Conservation (phyloP, 2,329 filamentous ascomycete species). For the Orbilia javanica region DNA sequence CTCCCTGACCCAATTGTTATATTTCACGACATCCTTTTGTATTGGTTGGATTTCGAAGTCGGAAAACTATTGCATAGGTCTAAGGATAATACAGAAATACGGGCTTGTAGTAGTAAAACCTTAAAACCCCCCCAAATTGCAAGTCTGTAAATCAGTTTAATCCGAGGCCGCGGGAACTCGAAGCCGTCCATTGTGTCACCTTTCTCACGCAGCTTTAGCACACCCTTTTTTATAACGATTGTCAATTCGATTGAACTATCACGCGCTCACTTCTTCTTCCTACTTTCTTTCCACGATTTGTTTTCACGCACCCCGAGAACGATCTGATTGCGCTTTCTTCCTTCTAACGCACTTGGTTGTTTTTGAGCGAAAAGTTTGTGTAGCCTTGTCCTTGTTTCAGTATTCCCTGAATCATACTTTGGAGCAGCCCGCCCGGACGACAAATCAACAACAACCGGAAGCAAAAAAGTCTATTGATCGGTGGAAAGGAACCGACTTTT, state of each 20-base stretch:
- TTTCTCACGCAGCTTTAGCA: constrained; percentile 4
- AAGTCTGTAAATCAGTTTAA: constrained; percentile 48
- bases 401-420: constrained; percentile 39
- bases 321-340: constrained; percentile 34
- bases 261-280: constrained; percentile 18
- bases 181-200: constrained; percentile 19
- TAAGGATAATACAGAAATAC: constrained; percentile 43
- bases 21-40: constrained; percentile 50
- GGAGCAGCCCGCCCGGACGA: constrained; percentile 21
- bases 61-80: constrained; percentile 16
- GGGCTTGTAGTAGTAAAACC: constrained; percentile 52
- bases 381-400: constrained; percentile 56
- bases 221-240: constrained; percentile 16
- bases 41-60: constrained; percentile 41
- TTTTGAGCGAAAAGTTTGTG: constrained; percentile 54
- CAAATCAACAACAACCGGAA: constrained; percentile 30
- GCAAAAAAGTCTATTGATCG: constrained; percentile 14
- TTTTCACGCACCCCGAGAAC: constrained; percentile 39
- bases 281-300: constrained; percentile 35
- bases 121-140: constrained; percentile 24
- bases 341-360: constrained; percentile 42
- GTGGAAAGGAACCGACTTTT: constrained; percentile 17
- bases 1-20: constrained; percentile 26
- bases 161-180: constrained; percentile 26
- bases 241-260: constrained; percentile 24